Evolutionary conservation across 805 yeast genomes (phyloP).

Genomic region (Saccharomyces eubayanus): DNA sequence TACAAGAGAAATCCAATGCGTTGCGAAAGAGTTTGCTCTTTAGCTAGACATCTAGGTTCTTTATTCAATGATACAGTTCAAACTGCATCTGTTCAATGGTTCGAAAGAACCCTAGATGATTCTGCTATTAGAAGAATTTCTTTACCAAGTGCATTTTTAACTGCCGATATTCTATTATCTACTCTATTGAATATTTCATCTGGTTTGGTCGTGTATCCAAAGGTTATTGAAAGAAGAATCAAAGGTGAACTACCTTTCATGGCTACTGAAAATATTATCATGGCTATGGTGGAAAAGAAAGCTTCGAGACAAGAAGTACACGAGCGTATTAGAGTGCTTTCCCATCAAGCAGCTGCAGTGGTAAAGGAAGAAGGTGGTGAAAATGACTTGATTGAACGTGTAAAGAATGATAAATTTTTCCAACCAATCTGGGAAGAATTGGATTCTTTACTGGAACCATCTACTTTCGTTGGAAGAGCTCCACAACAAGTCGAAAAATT

Average conservation of each 20-base stretch:
- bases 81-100: slow-evolving; percentile 98
- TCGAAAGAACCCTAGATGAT: slow-evolving; percentile 97
- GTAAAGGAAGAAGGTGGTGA: slow-evolving; percentile 98
- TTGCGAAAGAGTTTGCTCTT: slow-evolving; percentile 97
- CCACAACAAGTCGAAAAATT: slow-evolving; percentile 96
- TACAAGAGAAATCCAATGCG: slow-evolving; percentile 99
- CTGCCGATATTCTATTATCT: slow-evolving; percentile 86
- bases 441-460: slow-evolving; percentile 75
- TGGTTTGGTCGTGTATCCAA: slow-evolving; percentile 95
- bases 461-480: slow-evolving; percentile 96
- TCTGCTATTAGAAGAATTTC: slow-evolving; percentile 96
- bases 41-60: slow-evolving; percentile 90
- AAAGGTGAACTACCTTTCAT: slow-evolving; percentile 92
- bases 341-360: slow-evolving; percentile 95
- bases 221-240: slow-evolving; percentile 96
- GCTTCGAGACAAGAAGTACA: slow-evolving; percentile 98
- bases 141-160: slow-evolving; percentile 90
- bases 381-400: slow-evolving; percentile 88
- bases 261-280: slow-evolving; percentile 98
- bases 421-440: slow-evolving; percentile 82
- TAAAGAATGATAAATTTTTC: slow-evolving; percentile 69
- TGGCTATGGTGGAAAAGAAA: slow-evolving; percentile 99
- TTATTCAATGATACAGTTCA: slow-evolving; percentile 87
- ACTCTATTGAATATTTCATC: slow-evolving; percentile 87
- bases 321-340: slow-evolving; percentile 91